Conservation (phyloP, 2,329 filamentous ascomycete genomes). For the Botrytis paeoniae region DNA sequence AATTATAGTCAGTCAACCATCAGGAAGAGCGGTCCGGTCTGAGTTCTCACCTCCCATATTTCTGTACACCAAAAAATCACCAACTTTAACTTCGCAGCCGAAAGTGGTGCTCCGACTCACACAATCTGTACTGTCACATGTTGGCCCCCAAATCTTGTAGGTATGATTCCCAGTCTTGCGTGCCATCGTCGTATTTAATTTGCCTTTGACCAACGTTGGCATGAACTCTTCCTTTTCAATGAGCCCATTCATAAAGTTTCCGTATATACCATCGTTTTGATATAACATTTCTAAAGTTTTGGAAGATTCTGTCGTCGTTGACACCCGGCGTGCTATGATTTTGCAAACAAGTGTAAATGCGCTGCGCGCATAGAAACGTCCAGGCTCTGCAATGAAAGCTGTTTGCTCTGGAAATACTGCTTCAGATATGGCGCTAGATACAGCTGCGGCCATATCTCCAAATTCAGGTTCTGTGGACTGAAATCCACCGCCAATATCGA, state of each 20-base stretch:
- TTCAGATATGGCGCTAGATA: neutral
- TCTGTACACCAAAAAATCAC: neutral
- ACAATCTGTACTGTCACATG: neutral
- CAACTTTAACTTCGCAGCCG: neutral
- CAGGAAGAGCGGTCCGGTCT: neutral
- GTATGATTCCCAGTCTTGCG: neutral
- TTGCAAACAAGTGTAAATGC: neutral
- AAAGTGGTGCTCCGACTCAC: neutral
- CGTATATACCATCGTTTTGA: slow-evolving; percentile 5
- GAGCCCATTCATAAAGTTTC: neutral
- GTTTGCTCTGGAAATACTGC: neutral
- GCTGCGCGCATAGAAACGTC: neutral
- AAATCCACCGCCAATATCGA: slow-evolving; percentile 3
- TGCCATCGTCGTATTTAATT: neutral
- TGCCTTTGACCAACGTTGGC: neutral
- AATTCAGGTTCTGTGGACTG: neutral
- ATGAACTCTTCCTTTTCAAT: neutral
- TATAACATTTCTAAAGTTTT: neutral
- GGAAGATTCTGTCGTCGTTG: neutral
- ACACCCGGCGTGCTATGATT: slow-evolving; percentile 1
- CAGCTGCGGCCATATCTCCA: neutral
- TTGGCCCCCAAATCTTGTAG: neutral
- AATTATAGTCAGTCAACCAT: neutral
- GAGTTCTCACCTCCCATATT: neutral
- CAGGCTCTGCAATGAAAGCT: neutral